Evolutionary conservation across 2,329 filamentous ascomycete genomes (phyloP).

Genomic region (Aspergillus sp.): DNA sequence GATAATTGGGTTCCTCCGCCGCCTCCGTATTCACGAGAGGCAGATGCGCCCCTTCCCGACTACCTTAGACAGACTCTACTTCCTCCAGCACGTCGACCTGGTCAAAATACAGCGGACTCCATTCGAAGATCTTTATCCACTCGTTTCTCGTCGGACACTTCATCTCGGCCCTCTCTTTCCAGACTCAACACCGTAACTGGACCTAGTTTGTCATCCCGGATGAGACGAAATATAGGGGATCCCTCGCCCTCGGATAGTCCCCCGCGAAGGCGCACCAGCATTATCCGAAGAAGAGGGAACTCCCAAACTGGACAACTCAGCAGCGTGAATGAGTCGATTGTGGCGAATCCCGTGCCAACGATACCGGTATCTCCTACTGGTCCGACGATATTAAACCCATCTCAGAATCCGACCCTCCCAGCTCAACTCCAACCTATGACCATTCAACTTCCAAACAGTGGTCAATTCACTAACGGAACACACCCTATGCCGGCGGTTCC

Average conservation of each 20-base stretch:
- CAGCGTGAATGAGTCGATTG: background rate
- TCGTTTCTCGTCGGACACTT: constrained; percentile 22
- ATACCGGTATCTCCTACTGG: background rate
- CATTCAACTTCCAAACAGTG: background rate
- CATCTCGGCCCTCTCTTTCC: constrained; percentile 27
- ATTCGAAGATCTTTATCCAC: constrained; percentile 26
- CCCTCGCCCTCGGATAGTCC: constrained; percentile 13
- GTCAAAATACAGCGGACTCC: constrained; percentile 11
- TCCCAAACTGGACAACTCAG: constrained; percentile 2
- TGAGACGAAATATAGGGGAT: constrained; percentile 20
- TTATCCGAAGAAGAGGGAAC: constrained; percentile 12
- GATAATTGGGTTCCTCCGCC: constrained; percentile 88
- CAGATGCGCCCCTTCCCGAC: constrained; percentile 39
- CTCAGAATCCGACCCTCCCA: background rate
- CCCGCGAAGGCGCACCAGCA: constrained; percentile 14
- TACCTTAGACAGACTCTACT: constrained; percentile 35
- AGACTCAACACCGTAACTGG: constrained; percentile 28
- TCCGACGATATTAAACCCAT: background rate
- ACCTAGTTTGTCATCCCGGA: constrained; percentile 16
- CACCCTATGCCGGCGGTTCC: constrained; percentile 15
- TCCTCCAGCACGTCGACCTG: constrained; percentile 23
- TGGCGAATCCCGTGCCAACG: background rate
- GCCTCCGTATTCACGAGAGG: constrained; percentile 63
- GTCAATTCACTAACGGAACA: constrained; percentile 5
- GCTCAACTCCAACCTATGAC: background rate